These are phyloP conservation scores for Symbiotaphrina buchneri DNA, from an alignment of 495 filamentous ascomycete species.

Conservation along the genomic window DNA sequence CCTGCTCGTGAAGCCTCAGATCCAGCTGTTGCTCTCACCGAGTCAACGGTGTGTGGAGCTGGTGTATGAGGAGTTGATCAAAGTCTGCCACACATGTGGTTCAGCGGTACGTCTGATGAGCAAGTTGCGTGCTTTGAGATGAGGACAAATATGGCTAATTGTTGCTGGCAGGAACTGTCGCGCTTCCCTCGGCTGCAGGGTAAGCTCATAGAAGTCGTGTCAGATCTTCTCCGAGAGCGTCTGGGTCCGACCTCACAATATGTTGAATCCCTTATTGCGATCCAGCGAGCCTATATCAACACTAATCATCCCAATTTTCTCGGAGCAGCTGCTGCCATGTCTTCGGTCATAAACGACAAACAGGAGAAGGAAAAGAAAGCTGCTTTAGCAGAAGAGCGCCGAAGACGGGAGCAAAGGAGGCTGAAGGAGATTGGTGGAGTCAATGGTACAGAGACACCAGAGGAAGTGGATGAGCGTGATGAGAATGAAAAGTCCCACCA, in stretches of 20 bases:
- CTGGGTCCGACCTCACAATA: conserved; percentile 74
- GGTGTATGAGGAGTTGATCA: conserved; percentile 97
- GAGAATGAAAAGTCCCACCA: conserved; percentile 22
- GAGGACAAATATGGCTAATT: neutral
- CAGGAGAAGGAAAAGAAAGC: conserved; percentile 80
- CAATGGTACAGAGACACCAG: conserved; percentile 50
- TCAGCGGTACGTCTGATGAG: conserved; percentile 26
- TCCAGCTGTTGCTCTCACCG: conserved; percentile 88
- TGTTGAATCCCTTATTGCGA: conserved; percentile 89
- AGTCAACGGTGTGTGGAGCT: conserved; percentile 93
- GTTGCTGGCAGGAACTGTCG: conserved; percentile 39
- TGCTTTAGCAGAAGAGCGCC: conserved; percentile 56
- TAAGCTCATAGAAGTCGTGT: conserved; percentile 96
- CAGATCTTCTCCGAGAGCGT: conserved; percentile 81
- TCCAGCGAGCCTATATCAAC: conserved; percentile 97
- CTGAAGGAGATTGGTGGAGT: conserved; percentile 51
- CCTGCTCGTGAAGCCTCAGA: conserved; percentile 92
- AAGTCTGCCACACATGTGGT: conserved; percentile 97
- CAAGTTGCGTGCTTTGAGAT: neutral
- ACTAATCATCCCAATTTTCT: conserved; percentile 99
- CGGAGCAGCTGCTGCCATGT: conserved; percentile 95
- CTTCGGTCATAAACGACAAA: conserved; percentile 76
- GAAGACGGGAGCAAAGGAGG: conserved; percentile 60
- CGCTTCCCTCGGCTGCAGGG: conserved; percentile 86
- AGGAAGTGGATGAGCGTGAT: conserved; percentile 46